A percentile compares a stretch with the other conserved stretches of the same genome.
phyloP scores from a whole-genome alignment of 257 asterid species.

The Solanum sitiens region DNA sequence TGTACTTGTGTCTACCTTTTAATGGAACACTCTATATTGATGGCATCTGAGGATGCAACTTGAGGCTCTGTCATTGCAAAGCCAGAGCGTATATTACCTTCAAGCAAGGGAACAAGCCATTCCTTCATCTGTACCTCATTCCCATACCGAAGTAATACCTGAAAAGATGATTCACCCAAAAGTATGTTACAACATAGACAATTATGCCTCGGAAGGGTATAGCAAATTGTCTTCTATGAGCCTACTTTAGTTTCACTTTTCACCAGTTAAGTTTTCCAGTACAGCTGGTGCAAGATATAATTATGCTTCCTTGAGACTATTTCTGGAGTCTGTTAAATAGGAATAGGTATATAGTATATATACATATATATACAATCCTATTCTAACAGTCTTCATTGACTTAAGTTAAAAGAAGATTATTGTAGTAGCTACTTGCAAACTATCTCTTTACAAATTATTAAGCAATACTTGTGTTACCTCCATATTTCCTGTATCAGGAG shows the following conservation, averaged over 20 bases:
- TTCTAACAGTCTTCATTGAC: neutral
- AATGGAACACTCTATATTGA: slow-evolving; percentile 93
- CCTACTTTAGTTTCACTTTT: neutral
- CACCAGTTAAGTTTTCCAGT: neutral
- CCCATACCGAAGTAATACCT: slow-evolving; percentile 93
- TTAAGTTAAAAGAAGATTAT: neutral
- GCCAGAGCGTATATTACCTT: slow-evolving; percentile 84
- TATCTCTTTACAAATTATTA: neutral
- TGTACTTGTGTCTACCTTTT: slow-evolving; percentile 35
- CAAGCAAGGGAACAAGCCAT: slow-evolving; percentile 91
- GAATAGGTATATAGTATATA: neutral
- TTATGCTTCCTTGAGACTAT: neutral
- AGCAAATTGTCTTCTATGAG: neutral
- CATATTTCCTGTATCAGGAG: slow-evolving; percentile 99
- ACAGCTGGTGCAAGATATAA: neutral
- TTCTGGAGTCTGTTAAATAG: neutral
- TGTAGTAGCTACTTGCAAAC: neutral
- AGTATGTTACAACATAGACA: neutral
- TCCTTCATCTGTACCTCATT: slow-evolving; percentile 60
- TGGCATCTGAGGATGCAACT: slow-evolving; percentile 97
- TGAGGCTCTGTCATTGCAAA: slow-evolving; percentile 99
- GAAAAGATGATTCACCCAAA: slow-evolving; percentile 2
- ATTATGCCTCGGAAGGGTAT: neutral
- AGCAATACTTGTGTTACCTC: slow-evolving; percentile 46
- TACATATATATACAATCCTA: neutral